Evolutionary conservation across 108 stramenopile species (phyloP), one percentile per base, ranked within the genome.

Genomic region (Chaetoceros muelleri): DNA sequence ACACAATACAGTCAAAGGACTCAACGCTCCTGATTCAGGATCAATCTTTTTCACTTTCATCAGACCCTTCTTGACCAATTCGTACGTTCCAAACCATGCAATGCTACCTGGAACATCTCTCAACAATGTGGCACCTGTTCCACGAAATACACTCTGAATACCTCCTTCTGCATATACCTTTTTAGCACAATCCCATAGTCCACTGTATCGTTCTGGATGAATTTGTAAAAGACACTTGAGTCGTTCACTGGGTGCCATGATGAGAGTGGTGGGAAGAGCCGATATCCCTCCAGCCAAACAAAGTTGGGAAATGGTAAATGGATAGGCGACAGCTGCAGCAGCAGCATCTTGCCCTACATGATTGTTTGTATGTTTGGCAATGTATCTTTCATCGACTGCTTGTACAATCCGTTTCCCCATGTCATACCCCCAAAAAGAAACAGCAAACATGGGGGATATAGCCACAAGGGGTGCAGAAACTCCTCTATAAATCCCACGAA

Each of bases 351-450:
- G 0, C n/a, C n/a, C n/a, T n/a, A n/a, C n/a, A n/a, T n/a, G n/a
- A n/a, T n/a, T n/a, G n/a, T n/a, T n/a, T n/a, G n/a, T n/a, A n/a
- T n/a, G n/a, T n/a, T n/a, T n/a, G n/a, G n/a, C n/a, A 51, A 55
- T 25, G 34, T 58, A 18, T 13, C 8, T 10, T 10, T 10, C 5
- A 13, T 40, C 34, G 1, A 31, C 56, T 57, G 56, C 49, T 10
- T 60, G 21, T 0, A 81, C 77, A 21, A 71, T 5, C 0, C 72
- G 68, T 48, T 81, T 71, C 16, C 93, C 93, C 21, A 89, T 46
- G 48, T 91, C 93, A 50, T 85, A 94, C 0, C 88, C 93, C 93
- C 93, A 95, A 63, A 95, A 95, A 26, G 64, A 70, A 19, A 87
- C 49, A 20, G 93, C 93, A 57, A 82, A 92, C 5, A 88, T 81